phyloP scores from a whole-genome alignment of 2,329 filamentous ascomycete species.

The Aspergillus udagawae region DNA sequence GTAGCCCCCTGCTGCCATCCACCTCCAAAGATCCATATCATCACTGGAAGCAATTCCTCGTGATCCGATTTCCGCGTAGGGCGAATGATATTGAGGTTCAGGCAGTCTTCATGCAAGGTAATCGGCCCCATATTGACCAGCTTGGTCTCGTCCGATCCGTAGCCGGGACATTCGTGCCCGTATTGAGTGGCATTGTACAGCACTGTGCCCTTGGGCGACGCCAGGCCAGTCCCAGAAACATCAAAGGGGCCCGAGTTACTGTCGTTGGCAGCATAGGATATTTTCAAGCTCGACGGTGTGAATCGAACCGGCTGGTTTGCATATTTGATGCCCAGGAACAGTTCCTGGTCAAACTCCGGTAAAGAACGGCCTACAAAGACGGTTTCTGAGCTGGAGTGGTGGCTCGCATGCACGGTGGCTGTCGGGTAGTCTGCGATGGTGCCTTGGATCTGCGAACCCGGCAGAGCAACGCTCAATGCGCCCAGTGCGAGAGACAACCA shows the following conservation, averaged over 20 bases:
- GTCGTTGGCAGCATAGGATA: slow-evolving; percentile 16
- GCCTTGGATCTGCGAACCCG: background rate
- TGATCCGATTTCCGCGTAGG: slow-evolving; percentile 4
- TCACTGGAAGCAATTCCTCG: slow-evolving; percentile 20
- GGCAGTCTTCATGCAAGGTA: slow-evolving; percentile 22
- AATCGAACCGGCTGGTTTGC: slow-evolving; percentile 25
- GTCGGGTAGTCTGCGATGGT: background rate
- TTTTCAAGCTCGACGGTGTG: slow-evolving; percentile 21
- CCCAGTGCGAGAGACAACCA: slow-evolving; percentile 2
- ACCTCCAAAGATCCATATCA: slow-evolving; percentile 31
- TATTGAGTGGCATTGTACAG: slow-evolving; percentile 29
- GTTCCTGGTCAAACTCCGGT: slow-evolving; percentile 24
- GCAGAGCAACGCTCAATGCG: background rate
- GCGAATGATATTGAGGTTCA: slow-evolving; percentile 26
- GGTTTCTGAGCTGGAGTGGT: slow-evolving; percentile 5
- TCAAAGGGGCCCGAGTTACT: slow-evolving; percentile 16
- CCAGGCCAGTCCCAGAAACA: background rate
- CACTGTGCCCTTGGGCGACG: background rate
- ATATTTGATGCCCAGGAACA: slow-evolving; percentile 29
- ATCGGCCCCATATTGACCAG: slow-evolving; percentile 19
- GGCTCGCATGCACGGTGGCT: slow-evolving; percentile 2
- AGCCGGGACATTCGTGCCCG: slow-evolving; percentile 28
- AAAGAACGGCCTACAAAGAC: slow-evolving; percentile 24
- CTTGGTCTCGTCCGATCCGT: slow-evolving; percentile 25
- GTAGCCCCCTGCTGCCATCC: slow-evolving; percentile 29